Evolutionary conservation across 208 protist genomes (phyloP).

Genomic region (Balamuthia mandrillaris): DNA sequence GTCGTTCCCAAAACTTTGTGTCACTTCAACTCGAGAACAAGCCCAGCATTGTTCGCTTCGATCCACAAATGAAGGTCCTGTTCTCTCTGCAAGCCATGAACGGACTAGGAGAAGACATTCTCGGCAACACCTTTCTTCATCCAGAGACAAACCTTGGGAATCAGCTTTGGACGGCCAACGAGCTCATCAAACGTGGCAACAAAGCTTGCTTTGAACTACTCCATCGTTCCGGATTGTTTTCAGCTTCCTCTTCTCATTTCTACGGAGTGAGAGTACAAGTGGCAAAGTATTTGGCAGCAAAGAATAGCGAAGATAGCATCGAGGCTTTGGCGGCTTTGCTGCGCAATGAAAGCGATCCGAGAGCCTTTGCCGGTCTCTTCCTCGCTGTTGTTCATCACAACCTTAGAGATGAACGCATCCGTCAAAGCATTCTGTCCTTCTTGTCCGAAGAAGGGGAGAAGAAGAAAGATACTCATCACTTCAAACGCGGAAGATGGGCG

Average conservation of each 20-base stretch:
- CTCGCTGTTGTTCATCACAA: not conserved
- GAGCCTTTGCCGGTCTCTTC: not conserved
- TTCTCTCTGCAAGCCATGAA: not conserved
- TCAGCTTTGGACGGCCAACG: not conserved
- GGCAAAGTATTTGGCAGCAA: not conserved
- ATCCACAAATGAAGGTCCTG: too few species aligned
- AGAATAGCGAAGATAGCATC: not conserved
- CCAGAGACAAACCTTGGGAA: not conserved
- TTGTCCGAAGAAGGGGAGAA: not conserved
- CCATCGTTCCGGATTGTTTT: not conserved
- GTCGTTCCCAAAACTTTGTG: too few species aligned
- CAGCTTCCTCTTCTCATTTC: not conserved
- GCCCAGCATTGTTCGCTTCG: not conserved
- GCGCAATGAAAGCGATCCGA: not conserved
- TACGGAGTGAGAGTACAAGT: not conserved
- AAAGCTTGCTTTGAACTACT: too few species aligned
- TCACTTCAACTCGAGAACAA: not conserved
- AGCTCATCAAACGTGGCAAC: not conserved
- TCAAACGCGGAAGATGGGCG: not conserved
- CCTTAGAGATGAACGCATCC: not conserved
- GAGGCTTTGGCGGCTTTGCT: not conserved
- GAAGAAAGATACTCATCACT: not conserved
- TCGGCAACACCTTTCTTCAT: not conserved
- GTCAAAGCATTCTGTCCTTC: not conserved
- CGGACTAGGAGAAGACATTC: not conserved